A percentile compares a stretch with the other conserved stretches of the same genome.
Conservation (phyloP, 139 green algal genomes). For the Zygnema circumcarinatum region DNA sequence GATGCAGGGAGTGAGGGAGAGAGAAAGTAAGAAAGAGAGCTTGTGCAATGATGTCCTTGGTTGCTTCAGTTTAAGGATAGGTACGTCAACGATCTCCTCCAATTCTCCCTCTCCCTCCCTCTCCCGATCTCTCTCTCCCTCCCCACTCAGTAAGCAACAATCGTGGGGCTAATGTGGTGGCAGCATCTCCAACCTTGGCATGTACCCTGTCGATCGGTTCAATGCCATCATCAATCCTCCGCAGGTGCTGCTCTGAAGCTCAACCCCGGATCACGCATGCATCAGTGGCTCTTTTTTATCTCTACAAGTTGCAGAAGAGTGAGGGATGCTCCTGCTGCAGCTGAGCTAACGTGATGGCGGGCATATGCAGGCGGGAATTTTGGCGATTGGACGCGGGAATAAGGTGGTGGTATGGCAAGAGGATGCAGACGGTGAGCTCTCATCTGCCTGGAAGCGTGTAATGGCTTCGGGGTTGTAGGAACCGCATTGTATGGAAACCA, state of each 20-base stretch:
- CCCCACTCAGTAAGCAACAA: too few species aligned
- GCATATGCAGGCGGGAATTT: conserved; percentile 26
- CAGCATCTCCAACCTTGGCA: conserved; percentile 72
- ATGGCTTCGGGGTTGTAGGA: background rate
- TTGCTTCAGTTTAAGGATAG: background rate
- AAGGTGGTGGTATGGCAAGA: conserved; percentile 27
- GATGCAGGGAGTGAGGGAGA: too few species aligned
- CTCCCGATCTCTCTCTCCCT: conserved; percentile 12
- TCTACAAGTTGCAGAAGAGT: background rate
- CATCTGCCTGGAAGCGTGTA: too few species aligned
- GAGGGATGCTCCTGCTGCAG: background rate
- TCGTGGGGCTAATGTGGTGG: too few species aligned
- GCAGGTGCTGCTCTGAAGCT: conserved; percentile 57
- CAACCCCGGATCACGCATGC: background rate
- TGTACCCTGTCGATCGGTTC: conserved; percentile 93
- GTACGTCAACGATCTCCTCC: background rate
- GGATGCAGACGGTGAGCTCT: background rate
- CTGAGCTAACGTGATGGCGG: background rate
- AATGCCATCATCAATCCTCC: conserved; percentile 94
- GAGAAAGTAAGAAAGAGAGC: too few species aligned
- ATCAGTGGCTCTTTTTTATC: background rate
- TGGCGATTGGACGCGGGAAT: conserved; percentile 1
- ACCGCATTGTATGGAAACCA: conserved; percentile 3
- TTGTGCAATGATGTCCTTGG: background rate
- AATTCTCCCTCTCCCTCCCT: conserved; percentile 33